Evolutionary conservation across 208 protist genomes (phyloP).

Genomic region (Blastocrithidia nonstop): DNA sequence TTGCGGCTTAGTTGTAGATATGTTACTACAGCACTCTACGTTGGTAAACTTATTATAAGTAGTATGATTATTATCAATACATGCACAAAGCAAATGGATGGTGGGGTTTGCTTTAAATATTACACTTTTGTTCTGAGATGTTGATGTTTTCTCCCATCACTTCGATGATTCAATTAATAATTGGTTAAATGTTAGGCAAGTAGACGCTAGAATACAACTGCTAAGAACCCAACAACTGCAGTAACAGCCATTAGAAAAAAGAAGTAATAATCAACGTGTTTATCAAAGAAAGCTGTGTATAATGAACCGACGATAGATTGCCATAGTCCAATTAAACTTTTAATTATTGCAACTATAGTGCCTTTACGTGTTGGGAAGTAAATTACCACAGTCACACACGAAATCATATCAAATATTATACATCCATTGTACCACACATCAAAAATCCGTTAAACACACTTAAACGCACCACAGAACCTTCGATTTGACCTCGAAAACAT

Average conservation of each 20-base stretch:
- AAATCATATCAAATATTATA: constrained; percentile 28
- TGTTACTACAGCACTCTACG: constrained; percentile 15
- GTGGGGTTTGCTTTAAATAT: constrained; percentile 39
- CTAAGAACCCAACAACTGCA: constrained; percentile 7
- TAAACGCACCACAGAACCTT: constrained; percentile 12
- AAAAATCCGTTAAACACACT: constrained; percentile 24
- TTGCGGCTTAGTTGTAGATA: too few species aligned
- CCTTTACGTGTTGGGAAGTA: constrained; percentile 32
- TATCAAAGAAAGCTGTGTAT: constrained; percentile 28
- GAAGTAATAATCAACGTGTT: constrained; percentile 15
- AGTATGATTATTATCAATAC: constrained; percentile 22
- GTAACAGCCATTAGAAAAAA: constrained; percentile 29
- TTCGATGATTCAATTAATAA: constrained; percentile 10
- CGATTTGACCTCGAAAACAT: constrained; percentile 23
- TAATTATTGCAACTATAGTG: constrained; percentile 39
- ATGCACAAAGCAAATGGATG: constrained; percentile 29
- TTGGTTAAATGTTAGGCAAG: constrained; percentile 39
- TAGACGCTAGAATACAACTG: constrained; percentile 20
- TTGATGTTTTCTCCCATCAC: constrained; percentile 8
- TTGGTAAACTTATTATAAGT: constrained; percentile 42
- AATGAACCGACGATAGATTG: constrained; percentile 32
- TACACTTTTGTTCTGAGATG: constrained; percentile 5
- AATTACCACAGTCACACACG: constrained; percentile 25
- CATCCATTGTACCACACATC: constrained; percentile 16
- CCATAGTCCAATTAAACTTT: constrained; percentile 55